phyloP scores from a whole-genome alignment of 164 flowering plant species.

The Cinnamomum chago region DNA sequence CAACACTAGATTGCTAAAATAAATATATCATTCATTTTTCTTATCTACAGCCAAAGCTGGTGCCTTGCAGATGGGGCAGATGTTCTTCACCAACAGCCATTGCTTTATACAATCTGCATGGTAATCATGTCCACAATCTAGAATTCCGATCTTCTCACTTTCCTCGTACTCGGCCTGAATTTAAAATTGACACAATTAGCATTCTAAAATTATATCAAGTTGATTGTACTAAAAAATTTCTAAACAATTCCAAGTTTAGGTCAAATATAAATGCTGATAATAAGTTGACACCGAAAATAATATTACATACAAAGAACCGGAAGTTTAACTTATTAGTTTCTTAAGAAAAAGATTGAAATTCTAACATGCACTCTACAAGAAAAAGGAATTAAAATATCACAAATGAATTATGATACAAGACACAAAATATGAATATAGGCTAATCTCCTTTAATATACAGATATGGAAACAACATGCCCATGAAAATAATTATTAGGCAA shows the following conservation, averaged over 20 bases:
- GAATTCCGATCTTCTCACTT: conserved; percentile 46
- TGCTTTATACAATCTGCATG: conserved; percentile 69
- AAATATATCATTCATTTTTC: neutral
- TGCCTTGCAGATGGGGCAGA: conserved; percentile 83
- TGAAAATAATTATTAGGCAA: neutral
- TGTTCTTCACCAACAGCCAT: conserved; percentile 75
- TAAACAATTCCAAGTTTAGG: neutral
- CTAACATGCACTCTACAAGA: neutral
- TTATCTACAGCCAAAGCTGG: conserved; percentile 31
- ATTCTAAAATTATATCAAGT: neutral
- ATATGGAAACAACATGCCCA: too few relatives aligned
- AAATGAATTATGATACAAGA: neutral
- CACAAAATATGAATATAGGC: neutral
- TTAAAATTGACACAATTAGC: neutral
- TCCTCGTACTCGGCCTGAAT: conserved; percentile 46
- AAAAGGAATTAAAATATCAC: neutral
- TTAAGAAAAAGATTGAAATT: neutral
- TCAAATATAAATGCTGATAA: neutral
- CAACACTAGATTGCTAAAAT: neutral
- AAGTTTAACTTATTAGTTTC: too few relatives aligned
- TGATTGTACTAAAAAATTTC: too few relatives aligned
- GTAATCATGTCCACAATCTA: conserved; percentile 81
- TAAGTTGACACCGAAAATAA: too few relatives aligned
- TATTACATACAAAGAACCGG: too few relatives aligned
- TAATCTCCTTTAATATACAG: too few relatives aligned